A percentile compares a stretch with the other conserved stretches of the same genome.
Evolutionary conservation across 2,329 filamentous ascomycete genomes (phyloP).

Genomic region (Botrytis medusae): DNA sequence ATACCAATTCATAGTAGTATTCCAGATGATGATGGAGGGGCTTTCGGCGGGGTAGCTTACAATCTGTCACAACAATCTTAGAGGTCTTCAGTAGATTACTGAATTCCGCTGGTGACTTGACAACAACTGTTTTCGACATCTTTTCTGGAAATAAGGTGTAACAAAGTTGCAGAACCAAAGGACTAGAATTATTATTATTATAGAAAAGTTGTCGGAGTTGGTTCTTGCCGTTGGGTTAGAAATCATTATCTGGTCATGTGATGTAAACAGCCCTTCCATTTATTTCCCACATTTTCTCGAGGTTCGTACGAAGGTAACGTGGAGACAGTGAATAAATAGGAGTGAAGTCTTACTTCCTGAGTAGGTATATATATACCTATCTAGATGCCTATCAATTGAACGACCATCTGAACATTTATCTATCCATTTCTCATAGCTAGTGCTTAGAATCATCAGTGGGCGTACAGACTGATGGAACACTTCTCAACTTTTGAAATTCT

Average conservation of each 20-base stretch:
- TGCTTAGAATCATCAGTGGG: background rate
- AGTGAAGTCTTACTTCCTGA: background rate
- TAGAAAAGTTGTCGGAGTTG: slow-evolving; percentile 1
- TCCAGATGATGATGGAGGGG: slow-evolving; percentile 35
- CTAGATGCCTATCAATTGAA: background rate
- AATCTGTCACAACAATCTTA: slow-evolving; percentile 82
- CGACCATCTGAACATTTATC: too few relatives aligned
- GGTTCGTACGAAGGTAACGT: background rate
- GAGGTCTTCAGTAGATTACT: slow-evolving; percentile 67
- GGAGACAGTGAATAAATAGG: background rate
- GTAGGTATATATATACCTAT: background rate
- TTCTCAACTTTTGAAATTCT: too few relatives aligned
- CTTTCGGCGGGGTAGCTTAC: slow-evolving; percentile 54
- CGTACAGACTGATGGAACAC: too few relatives aligned
- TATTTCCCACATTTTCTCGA: background rate
- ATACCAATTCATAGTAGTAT: background rate
- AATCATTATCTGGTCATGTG: slow-evolving; percentile 10
- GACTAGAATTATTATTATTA: background rate
- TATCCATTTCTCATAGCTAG: background rate
- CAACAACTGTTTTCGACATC: slow-evolving; percentile 44
- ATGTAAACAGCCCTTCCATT: background rate
- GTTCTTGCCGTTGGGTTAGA: slow-evolving; percentile 12
- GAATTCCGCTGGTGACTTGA: slow-evolving; percentile 63
- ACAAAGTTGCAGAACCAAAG: slow-evolving; percentile 8
- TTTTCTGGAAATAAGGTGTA: slow-evolving; percentile 14